Evolutionary conservation across 2,329 filamentous ascomycete species (phyloP), one percentile per base, ranked within the genome.

Genomic region (Acrocalymma vagum): DNA sequence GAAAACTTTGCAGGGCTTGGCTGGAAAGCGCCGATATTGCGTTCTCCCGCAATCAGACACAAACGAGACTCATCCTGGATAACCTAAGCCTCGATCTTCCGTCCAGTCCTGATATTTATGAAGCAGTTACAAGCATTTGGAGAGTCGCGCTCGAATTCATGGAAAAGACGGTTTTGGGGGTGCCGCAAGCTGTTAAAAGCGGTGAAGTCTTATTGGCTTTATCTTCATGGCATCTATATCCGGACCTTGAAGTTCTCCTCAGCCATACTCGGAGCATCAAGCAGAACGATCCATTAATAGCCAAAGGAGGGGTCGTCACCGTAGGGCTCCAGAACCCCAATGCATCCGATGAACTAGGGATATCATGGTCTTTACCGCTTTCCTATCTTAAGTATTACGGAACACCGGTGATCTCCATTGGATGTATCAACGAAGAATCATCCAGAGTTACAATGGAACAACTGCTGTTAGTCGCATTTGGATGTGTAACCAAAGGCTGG

Each of bases 181-280:
- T 9, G 6, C 31, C 31, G 11, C 31, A 23, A 23, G 18, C 8
- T 8, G 21, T 34, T 9, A 7, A 24, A 11, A 25, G 53, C 28
- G 60, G 60, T 3, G 53, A 53, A 2, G 45, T 63, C 2, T 41
- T 73, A 1, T 41, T 70, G 4, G 67, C 41, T 2, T 33, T 72
- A 2, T 53, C 47, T 3, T 38, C 68, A 1, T 72, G 65, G 69
- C 69, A 72, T 48, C 16, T 72, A 3, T 72, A 67, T 38, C 67
- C 67, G 0, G 55, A 72, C 25, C 48, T 72, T 9, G 13, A 17
- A 20, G 26, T 30, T 16, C 26, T 29, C 13, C 24, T 9, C 24
- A 17, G 13, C 13, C n/a, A 27, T 18, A 18, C 18, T 18, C 20
- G 25, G 15, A 24, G 13, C 17, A 35, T 35, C 20, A 25, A 8